Evolutionary conservation across 1,284 basidiomycete species (phyloP).

Genomic region (Rhizoctonia solani): DNA sequence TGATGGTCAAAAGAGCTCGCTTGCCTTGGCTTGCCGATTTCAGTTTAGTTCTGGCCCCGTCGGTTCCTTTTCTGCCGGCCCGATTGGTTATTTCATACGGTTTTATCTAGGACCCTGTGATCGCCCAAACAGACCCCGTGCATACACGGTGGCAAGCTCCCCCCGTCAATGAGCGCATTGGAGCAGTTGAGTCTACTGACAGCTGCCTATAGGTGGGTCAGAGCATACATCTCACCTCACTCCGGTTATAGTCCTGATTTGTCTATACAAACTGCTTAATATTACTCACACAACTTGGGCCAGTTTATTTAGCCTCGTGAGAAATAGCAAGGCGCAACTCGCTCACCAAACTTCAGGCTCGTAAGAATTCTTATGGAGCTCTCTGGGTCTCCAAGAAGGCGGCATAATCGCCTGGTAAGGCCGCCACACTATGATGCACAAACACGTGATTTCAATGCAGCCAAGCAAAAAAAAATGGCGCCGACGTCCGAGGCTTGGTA

Average conservation of each 20-base stretch:
- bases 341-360: too few species aligned
- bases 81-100: neutral
- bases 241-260: neutral
- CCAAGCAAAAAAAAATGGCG: too few species aligned
- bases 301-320: neutral
- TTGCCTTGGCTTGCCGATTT: neutral
- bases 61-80: neutral
- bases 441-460: too few species aligned
- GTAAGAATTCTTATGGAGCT: too few species aligned
- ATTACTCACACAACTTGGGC: neutral
- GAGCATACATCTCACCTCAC: neutral
- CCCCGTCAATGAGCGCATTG: neutral
- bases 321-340: neutral
- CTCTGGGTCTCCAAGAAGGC: too few species aligned
- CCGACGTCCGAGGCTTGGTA: too few species aligned
- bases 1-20: conserved; percentile 11
- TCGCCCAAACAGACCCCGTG: too few species aligned
- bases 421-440: too few species aligned
- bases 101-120: too few species aligned
- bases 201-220: neutral
- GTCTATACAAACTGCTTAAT: neutral
- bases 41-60: neutral
- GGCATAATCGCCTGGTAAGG: too few species aligned
- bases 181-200: neutral
- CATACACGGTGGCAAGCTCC: neutral